Evolutionary conservation across 352 stramenopile genomes (phyloP), one percentile per base, ranked within the genome.

Genomic region (Pseudoperonospora humuli): DNA sequence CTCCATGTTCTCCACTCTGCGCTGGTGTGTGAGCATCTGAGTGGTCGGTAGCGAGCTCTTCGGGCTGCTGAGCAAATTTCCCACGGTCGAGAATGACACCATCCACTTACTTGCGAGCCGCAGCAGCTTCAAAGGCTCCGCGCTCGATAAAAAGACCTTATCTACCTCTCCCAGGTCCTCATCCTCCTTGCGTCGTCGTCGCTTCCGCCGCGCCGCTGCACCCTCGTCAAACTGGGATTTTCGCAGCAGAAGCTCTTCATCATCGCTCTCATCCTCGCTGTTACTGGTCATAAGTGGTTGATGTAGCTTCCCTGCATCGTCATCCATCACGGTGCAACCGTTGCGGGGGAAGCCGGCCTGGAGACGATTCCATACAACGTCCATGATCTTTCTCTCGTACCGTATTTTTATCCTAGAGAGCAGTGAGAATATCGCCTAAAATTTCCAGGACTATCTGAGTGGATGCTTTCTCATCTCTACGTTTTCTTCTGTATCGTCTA

Each of bases 181-280:
- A 15, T 73, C 63, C 2, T 73, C 63, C 48, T 73, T 73, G 20
- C 59, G 63, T 1, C 63, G 55, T 1, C 58, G 50, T 29, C 58
- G 50, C 35, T 67, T 69, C 32, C 59, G 28, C 5, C 58, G 56
- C 7, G 51, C 38, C 3, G 58, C 54, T 0, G 39, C 42, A 15
- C 43, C 37, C 13, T 67, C 57, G 20, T 55, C 55, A n/a, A 57
- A 52, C 7, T 57, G 38, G 43, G 42, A 35, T 19, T 42, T 41
- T 11, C 25, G 48, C 4, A 47, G 51, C 14, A 56, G 39, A 1
- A 67, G 15, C 20, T 65, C 54, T 15, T 54, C 46, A 39, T 59
- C 49, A 5, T 44, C 29, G 17, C 40, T 46, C 19, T 57, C 41
- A 8, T 57, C 54, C 25, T 58, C 59, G 32, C 45, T 61, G 28